phyloP scores from a whole-genome alignment of 306 rosid genomes.

The Boehmeria nivea region DNA sequence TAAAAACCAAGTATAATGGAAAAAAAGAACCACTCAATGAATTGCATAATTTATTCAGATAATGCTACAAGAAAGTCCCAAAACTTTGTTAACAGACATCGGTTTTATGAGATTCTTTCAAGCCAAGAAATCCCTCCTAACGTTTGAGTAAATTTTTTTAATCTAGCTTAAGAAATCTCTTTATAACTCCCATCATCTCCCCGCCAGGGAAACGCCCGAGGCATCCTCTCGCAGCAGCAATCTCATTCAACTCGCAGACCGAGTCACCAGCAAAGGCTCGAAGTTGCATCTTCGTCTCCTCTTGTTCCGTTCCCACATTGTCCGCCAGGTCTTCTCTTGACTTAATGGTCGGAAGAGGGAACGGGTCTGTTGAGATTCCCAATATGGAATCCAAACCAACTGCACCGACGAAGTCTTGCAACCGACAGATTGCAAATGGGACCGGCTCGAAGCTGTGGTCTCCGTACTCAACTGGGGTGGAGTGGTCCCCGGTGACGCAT shows the following conservation, averaged over 20 bases:
- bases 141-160: too few species aligned
- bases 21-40: neutral
- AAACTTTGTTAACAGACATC: conserved; percentile 5
- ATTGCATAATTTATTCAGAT: neutral
- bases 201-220: conserved; percentile 92
- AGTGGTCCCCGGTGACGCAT: conserved; percentile 89
- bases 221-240: conserved; percentile 79
- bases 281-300: conserved; percentile 18
- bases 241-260: conserved; percentile 60
- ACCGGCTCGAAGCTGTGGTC: conserved; percentile 98
- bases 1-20: neutral
- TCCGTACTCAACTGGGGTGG: conserved; percentile 96
- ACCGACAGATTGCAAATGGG: conserved; percentile 65
- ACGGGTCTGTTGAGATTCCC: conserved; percentile 51
- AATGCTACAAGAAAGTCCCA: conserved; percentile 3
- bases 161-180: conserved; percentile 45
- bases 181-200: conserved; percentile 93
- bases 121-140: neutral
- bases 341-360: conserved; percentile 67
- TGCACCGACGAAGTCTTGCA: conserved; percentile 65
- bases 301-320: conserved; percentile 32
- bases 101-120: neutral
- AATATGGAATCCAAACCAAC: conserved; percentile 57
- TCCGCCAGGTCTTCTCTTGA: conserved; percentile 41
- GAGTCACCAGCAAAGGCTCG: conserved; percentile 60